Percentiles rank a stretch among this genome's conserved stretches.
Conservation (phyloP, 2,329 filamentous ascomycete genomes). For the Tetracladium maxilliforme region DNA sequence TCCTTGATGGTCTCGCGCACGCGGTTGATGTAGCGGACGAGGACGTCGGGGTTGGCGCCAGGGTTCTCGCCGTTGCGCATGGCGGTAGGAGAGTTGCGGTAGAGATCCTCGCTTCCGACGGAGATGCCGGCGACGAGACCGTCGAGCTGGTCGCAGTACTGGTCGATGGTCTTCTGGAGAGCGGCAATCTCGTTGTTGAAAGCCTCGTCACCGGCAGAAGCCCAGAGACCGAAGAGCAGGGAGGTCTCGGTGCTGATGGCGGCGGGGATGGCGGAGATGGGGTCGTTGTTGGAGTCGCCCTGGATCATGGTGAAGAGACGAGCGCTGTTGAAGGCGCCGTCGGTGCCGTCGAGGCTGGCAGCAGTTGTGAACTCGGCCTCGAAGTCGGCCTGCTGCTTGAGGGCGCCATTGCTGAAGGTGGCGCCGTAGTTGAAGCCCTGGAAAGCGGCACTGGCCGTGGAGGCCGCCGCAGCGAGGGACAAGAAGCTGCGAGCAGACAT, state of each 20-base stretch:
- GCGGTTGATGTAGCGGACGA: constrained; percentile 57
- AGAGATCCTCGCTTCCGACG: constrained; percentile 76
- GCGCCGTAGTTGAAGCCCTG: constrained; percentile 65
- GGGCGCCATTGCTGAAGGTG: constrained; percentile 40
- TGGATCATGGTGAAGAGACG: constrained; percentile 68
- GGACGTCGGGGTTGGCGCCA: constrained; percentile 44
- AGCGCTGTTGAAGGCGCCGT: constrained; percentile 48
- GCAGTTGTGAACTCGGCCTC: constrained; percentile 56
- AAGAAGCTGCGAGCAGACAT: too few relatives aligned
- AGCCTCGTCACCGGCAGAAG: constrained; percentile 45
- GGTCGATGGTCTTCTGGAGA: constrained; percentile 50
- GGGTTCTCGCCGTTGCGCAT: constrained; percentile 44
- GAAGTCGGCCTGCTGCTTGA: constrained; percentile 50
- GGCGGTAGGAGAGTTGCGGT: constrained; percentile 61
- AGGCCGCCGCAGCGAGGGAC: constrained; percentile 11
- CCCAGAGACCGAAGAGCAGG: constrained; percentile 75
- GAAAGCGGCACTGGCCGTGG: constrained; percentile 21
- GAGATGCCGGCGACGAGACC: constrained; percentile 67
- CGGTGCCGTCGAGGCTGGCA: constrained; percentile 45
- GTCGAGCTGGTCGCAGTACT: constrained; percentile 53
- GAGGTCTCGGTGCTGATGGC: constrained; percentile 68
- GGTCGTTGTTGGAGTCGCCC: constrained; percentile 45
- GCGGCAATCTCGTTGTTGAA: constrained; percentile 65
- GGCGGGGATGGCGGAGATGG: constrained; percentile 64
- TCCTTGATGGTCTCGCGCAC: constrained; percentile 48